These are phyloP conservation scores for Annona squamosa DNA, from an alignment of 164 flowering plant genomes.

Conservation along the genomic window DNA sequence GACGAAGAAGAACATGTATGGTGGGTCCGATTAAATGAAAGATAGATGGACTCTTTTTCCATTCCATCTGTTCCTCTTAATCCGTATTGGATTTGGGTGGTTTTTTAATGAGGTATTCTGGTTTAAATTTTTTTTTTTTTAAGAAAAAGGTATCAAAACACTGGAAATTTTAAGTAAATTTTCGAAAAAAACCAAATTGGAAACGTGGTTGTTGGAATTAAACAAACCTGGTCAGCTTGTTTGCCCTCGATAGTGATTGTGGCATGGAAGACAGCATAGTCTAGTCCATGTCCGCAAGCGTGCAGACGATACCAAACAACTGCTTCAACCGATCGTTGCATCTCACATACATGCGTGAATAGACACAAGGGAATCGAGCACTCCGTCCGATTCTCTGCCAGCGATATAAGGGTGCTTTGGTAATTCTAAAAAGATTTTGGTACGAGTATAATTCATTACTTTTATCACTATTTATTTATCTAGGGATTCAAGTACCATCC, in stretches of 20 bases:
- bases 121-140: too few species aligned
- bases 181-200: not conserved
- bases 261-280: slow-evolving; percentile 26
- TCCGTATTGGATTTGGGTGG: too few species aligned
- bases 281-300: slow-evolving; percentile 32
- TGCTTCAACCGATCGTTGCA: slow-evolving; percentile 27
- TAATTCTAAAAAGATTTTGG: too few species aligned
- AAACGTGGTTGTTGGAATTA: not conserved
- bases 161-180: not conserved
- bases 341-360: slow-evolving; percentile 24
- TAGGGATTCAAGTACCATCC: too few species aligned
- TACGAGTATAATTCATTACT: too few species aligned
- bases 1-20: too few species aligned
- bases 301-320: slow-evolving; percentile 26
- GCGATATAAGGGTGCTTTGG: too few species aligned
- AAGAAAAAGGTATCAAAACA: not conserved
- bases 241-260: slow-evolving; percentile 16
- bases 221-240: slow-evolving; percentile 22
- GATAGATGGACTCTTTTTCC: too few species aligned
- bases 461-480: too few species aligned
- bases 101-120: too few species aligned
- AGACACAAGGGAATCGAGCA: slow-evolving; percentile 13
- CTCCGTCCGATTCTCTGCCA: not conserved
- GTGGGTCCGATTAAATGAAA: too few species aligned
- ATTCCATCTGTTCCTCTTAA: too few species aligned